Conservation (phyloP, 1,284 basidiomycete species). For the Leccinum pallidistipes region DNA sequence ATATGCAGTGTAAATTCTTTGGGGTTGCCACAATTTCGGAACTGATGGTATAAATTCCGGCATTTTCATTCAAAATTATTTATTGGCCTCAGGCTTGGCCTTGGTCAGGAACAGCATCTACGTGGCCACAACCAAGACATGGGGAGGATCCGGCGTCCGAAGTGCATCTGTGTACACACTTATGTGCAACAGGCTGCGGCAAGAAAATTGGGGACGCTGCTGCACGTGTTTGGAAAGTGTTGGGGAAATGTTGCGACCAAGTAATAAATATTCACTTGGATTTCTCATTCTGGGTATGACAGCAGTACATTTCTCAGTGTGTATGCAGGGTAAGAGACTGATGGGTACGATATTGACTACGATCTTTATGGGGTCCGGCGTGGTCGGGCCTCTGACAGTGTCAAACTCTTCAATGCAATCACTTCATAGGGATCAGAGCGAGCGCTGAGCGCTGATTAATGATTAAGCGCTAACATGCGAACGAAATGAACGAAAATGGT, state of each 20-base stretch:
- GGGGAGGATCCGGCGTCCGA: neutral
- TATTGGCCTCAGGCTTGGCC: neutral
- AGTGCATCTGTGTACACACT: neutral
- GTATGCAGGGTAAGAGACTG: neutral
- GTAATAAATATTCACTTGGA: neutral
- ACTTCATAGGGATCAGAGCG: neutral
- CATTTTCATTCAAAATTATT: neutral
- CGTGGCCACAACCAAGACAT: neutral
- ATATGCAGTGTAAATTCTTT: constrained; percentile 35
- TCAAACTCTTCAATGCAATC: neutral
- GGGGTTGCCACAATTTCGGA: constrained; percentile 34
- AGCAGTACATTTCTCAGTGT: neutral
- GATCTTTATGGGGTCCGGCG: neutral
- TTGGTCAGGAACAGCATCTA: neutral
- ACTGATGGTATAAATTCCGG: constrained; percentile 3
- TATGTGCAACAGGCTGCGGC: neutral
- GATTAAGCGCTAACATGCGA: neutral
- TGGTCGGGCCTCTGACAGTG: neutral
- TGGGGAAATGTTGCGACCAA: constrained; percentile 17
- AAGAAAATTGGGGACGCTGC: neutral
- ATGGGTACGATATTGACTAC: neutral
- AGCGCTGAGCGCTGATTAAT: no score
- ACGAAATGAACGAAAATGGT: neutral
- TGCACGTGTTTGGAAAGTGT: constrained; percentile 12
- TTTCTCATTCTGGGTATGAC: neutral